Evolutionary conservation across 306 rosid genomes (phyloP).

Genomic region (Cyclanthera cordifolia): DNA sequence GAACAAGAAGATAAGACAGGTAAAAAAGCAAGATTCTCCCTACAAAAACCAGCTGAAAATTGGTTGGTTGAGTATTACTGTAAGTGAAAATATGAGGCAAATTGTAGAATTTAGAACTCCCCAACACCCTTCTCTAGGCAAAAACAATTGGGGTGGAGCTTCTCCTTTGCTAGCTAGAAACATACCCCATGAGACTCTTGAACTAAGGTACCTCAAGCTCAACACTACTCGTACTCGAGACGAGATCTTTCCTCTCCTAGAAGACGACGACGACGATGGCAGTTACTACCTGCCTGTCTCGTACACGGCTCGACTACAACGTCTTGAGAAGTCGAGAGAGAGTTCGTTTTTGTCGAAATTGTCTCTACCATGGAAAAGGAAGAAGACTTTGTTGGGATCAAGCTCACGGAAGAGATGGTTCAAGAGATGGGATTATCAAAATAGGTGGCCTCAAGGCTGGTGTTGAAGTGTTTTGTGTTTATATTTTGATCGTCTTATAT

Average conservation of each 20-base stretch:
- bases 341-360: constrained; percentile 21
- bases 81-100: background rate
- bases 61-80: background rate
- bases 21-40: background rate
- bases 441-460: constrained; percentile 78
- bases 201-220: constrained; percentile 40
- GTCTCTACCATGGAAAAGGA: constrained; percentile 17
- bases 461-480: constrained; percentile 15
- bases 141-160: constrained; percentile 71
- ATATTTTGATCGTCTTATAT: background rate
- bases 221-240: constrained; percentile 24
- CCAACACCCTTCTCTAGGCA: constrained; percentile 52
- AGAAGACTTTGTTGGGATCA: constrained; percentile 21
- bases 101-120: constrained; percentile 53
- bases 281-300: background rate
- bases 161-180: constrained; percentile 73
- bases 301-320: constrained; percentile 7
- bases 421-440: constrained; percentile 36
- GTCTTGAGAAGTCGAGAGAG: background rate
- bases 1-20: background rate
- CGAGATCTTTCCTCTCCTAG: constrained; percentile 31
- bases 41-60: background rate
- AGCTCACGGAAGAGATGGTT: constrained; percentile 28
- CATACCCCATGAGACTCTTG: constrained; percentile 54
- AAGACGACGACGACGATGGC: background rate